Percentiles rank a stretch among this genome's conserved stretches.
These are phyloP conservation scores for Auricularia sp. DNA, from an alignment of 768 basidiomycete species.

Conservation along the genomic window DNA sequence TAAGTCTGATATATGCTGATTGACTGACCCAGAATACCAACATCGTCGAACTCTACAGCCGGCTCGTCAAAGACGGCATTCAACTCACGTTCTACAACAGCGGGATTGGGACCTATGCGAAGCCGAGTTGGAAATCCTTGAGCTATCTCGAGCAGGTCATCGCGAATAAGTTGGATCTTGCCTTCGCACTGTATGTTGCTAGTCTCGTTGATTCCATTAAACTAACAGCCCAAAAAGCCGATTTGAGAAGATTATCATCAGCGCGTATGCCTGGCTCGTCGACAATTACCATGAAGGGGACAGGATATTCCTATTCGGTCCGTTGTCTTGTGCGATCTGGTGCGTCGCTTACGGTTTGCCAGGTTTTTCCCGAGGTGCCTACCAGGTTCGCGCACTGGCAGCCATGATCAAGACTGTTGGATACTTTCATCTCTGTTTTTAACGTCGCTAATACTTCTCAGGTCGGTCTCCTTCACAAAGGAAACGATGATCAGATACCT, in stretches of 20 bases:
- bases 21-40: constrained; percentile 27
- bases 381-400: too few species aligned
- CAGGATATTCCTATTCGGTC: constrained; percentile 33
- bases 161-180: constrained; percentile 23
- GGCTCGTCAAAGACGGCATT: constrained; percentile 22
- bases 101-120: constrained; percentile 30
- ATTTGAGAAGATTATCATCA: constrained; percentile 25
- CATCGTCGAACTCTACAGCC: constrained; percentile 30
- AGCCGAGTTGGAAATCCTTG: constrained; percentile 13
- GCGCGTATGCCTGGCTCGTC: constrained; percentile 33
- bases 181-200: constrained; percentile 27
- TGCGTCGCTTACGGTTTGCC: too few species aligned
- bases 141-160: constrained; percentile 16
- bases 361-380: too few species aligned
- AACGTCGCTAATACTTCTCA: too few species aligned
- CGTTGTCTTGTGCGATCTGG: neutral
- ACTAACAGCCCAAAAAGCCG: constrained; percentile 19
- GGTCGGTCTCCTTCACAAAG: too few species aligned
- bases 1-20: neutral
- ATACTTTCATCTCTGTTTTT: too few species aligned
- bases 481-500: too few species aligned
- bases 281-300: constrained; percentile 31
- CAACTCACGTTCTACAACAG: constrained; percentile 35
- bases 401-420: too few species aligned
- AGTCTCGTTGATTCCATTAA: neutral